Evolutionary conservation across 164 flowering plant genomes (phyloP).

Genomic region (Magnolia kwangsiensis): DNA sequence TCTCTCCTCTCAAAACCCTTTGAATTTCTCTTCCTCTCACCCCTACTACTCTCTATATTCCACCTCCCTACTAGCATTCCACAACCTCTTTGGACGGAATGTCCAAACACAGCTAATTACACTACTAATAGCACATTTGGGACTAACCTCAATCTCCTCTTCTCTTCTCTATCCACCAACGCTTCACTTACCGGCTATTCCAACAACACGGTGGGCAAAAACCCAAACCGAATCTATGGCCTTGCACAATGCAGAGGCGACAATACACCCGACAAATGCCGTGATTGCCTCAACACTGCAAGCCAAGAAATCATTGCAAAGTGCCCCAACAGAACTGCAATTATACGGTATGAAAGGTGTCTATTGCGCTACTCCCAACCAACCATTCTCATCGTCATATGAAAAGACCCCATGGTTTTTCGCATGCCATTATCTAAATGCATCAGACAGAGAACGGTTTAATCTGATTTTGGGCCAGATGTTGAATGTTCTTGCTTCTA

Average conservation of each 20-base stretch:
- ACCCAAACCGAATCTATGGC: slow-evolving; percentile 14
- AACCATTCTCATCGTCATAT: no score
- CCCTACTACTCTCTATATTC: neutral
- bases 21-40: neutral
- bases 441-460: neutral
- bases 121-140: slow-evolving; percentile 11
- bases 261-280: slow-evolving; percentile 7
- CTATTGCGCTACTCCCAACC: slow-evolving; percentile 13
- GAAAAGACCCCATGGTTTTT: neutral
- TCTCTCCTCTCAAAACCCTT: neutral
- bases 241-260: slow-evolving; percentile 24
- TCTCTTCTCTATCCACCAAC: slow-evolving; percentile 13
- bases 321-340: slow-evolving; percentile 7
- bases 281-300: slow-evolving; percentile 11
- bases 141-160: slow-evolving; percentile 14
- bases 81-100: neutral
- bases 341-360: slow-evolving; percentile 26
- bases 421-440: neutral
- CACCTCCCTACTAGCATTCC: neutral
- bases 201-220: slow-evolving; percentile 17
- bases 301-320: neutral
- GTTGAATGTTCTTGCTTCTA: neutral
- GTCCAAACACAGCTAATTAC: slow-evolving; percentile 10
- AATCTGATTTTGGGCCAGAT: neutral
- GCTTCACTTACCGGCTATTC: slow-evolving; percentile 18